phyloP scores from a whole-genome alignment of 2,329 filamentous ascomycete species.

The Neophaeococcomyces mojaviensis region DNA sequence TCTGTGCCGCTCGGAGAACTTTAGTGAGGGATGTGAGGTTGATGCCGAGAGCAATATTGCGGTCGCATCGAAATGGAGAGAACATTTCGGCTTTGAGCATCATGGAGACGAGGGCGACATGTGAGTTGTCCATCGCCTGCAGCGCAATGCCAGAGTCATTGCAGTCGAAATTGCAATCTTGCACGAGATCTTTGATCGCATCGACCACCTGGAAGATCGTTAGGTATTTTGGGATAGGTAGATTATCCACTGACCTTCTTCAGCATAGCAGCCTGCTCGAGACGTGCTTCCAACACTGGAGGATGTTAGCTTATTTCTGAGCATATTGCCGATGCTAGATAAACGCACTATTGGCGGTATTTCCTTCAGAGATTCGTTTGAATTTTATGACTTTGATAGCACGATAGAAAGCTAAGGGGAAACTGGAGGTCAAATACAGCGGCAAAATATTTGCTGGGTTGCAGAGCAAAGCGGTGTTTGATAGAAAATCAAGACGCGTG shows the following conservation, averaged over 20 bases:
- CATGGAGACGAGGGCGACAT: constrained; percentile 98
- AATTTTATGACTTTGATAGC: no score
- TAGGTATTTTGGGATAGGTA: constrained; percentile 8
- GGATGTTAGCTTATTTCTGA: neutral
- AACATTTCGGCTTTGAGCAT: constrained; percentile 94
- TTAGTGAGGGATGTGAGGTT: constrained; percentile 96
- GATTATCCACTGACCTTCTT: constrained; percentile 65
- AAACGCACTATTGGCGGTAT: constrained; percentile 3
- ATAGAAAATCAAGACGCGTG: no score
- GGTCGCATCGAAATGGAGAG: constrained; percentile 93
- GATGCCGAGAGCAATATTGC: constrained; percentile 96
- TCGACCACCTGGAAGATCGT: constrained; percentile 68
- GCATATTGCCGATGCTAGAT: neutral
- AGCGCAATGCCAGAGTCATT: constrained; percentile 98
- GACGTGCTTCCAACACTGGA: constrained; percentile 87
- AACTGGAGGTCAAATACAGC: no score
- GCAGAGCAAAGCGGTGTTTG: no score
- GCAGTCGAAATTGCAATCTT: constrained; percentile 99
- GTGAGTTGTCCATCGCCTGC: constrained; percentile 99
- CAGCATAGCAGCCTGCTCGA: constrained; percentile 86
- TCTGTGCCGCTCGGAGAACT: constrained; percentile 87
- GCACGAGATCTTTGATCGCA: constrained; percentile 97
- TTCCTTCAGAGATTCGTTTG: neutral
- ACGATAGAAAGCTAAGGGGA: no score
- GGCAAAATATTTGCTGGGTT: no score